Base-by-base conservation (phyloP, 2,329 filamentous ascomycete species). In the Hypoxylon sp. region DNA sequence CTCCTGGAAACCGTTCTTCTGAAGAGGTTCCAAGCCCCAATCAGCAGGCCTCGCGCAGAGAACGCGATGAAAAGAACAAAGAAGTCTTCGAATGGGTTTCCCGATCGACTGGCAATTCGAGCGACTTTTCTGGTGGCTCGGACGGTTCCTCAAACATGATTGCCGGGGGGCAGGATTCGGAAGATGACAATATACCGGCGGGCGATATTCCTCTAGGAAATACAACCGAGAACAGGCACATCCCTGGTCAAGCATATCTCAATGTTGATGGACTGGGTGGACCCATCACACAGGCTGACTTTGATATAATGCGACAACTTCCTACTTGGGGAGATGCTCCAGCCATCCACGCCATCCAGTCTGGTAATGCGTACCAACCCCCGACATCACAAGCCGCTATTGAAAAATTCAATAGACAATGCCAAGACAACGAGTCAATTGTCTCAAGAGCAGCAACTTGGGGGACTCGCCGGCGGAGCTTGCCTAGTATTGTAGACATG, bases 381-480 rank as follows among this genome's bases (percentile, higher is more conserved):
- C 78, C 82, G 57, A 82, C 83, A 1, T 85, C 87, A 1, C 81
- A 86, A 47, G 86, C 80, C 14, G 87, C 87, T 9, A 89, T 90
- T 19, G 81, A 82, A 47, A 81, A 74, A 42, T 89, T 86, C 59
- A 80, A 87, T 70, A 80, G 80, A 10, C 82, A 86, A 81, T 85
- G 81, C 59, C 82, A 81, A 19, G 87, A 89, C 68, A 88, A 83
- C 52, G 85, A 84, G 29, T 91, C 89, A 0, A 81, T 90, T 10
- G 78, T 89, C 9, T 91, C 89, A 1, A 83, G 87, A 68, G 86
- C 89, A 13, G 91, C 91, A 17, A 93, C 91, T 0, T 90, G 91
- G 84, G 91, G 91, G 14, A 93, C 91, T 1, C 85, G 88, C 5
- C 86, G 90, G 46, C 86, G 87, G 63, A 91, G 90, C 76, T 82